Percentiles rank a stretch among this genome's conserved stretches.
phyloP scores from a whole-genome alignment of 192 early-diverging fungal species.

The Coemansia sp. region DNA sequence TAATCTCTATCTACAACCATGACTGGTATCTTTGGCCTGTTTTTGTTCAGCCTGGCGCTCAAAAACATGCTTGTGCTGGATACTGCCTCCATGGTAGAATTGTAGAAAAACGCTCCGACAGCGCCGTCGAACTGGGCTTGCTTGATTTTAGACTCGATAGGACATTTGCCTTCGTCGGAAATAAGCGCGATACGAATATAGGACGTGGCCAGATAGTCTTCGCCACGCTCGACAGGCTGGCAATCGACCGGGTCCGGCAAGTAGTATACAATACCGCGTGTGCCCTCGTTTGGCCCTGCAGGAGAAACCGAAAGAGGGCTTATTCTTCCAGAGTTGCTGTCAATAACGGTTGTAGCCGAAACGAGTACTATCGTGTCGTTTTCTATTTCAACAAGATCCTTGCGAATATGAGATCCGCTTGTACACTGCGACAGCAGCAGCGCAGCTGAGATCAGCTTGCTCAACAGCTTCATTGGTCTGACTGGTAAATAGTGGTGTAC shows the following conservation, averaged over 20 bases:
- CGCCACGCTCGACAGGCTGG: constrained; percentile 34
- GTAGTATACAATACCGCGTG: constrained; percentile 42
- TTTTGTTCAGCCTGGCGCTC: constrained; percentile 12
- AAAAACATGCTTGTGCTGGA: constrained; percentile 19
- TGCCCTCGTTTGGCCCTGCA: constrained; percentile 25
- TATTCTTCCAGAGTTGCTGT: constrained; percentile 33
- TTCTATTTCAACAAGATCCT: constrained; percentile 48
- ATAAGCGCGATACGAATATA: constrained; percentile 50
- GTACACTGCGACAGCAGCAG: constrained; percentile 15
- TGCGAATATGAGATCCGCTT: constrained; percentile 39
- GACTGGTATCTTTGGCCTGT: constrained; percentile 27
- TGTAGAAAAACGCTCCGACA: constrained; percentile 51
- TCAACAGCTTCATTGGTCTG: constrained; percentile 16
- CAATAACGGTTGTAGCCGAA: constrained; percentile 36
- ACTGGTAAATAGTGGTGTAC: too few relatives aligned
- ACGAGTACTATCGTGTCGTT: constrained; percentile 40
- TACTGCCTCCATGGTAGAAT: constrained; percentile 16
- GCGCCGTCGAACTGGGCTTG: constrained; percentile 54
- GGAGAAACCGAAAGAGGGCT: constrained; percentile 34
- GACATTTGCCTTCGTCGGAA: constrained; percentile 34
- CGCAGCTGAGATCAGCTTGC: constrained; percentile 13
- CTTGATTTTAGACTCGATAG: constrained; percentile 29
- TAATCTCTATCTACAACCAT: constrained; percentile 44
- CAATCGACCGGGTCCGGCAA: constrained; percentile 29
- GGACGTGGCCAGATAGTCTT: constrained; percentile 23